Evolutionary conservation across 768 basidiomycete genomes (phyloP), one percentile per base, ranked within the genome.

Genomic region (Hygrocybe coccinea): DNA sequence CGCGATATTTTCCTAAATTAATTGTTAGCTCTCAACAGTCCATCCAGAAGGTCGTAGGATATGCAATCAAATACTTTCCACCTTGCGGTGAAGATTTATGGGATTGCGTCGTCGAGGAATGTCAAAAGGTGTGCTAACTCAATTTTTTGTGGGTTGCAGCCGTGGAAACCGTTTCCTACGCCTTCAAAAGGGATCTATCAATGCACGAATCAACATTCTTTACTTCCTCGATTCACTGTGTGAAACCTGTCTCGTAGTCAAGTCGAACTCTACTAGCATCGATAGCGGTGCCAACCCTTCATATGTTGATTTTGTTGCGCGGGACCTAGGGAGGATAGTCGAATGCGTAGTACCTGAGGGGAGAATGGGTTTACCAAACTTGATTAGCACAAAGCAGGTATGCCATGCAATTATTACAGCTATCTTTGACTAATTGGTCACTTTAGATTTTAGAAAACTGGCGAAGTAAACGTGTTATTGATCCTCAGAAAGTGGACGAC

Each of bases 61-160:
- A 85, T 63, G 90, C 91, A 0, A 76, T 94, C 54, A 93, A 93
- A 67, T 86, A 89, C 64, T 93, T 87, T 52, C 76, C 86, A 5
- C 80, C 80, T 55, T 94, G 91, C 54, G 92, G 90, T 5, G 92
- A 95, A 63, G 92, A 97, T 68, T 69, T 95, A 10, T 95, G 93
- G 94, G 92, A 95, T 62, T 95, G 92, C 62, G 81, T 95, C 37
- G 71, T 93, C 22, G 92, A 95, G 66, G 91, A 95, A 72, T 91
- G 87, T 60, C 85, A 89, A 67, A 95, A 93, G 79, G 93, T 87
- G 55, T 10, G 69, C 15, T 43, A 7, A n/a, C 29, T 54, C 17
- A 21, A 43, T 39, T 12, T 19, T 52, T 41, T 41, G 15, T 21
- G 49, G 48, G 39, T 54, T 2, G 7, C 45, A 22, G 25, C 43